phyloP scores from a whole-genome alignment of 805 yeast genomes.

The Saturnispora besseyi region DNA sequence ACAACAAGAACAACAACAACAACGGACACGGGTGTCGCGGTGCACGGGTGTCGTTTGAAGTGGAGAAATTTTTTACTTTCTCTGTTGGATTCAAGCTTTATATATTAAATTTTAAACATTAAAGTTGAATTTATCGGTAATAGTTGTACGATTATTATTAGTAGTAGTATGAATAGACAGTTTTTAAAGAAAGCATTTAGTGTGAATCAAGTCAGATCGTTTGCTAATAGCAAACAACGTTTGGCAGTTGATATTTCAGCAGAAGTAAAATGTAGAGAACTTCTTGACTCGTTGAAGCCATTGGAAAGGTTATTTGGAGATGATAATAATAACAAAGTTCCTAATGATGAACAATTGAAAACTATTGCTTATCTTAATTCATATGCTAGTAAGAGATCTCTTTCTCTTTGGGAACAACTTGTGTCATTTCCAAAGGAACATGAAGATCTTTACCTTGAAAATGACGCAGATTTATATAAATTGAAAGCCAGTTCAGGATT shows the following conservation, averaged over 20 bases:
- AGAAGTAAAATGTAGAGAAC: constrained; percentile 54
- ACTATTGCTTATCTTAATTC: constrained; percentile 63
- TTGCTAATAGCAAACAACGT: background rate
- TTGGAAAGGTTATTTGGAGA: constrained; percentile 57
- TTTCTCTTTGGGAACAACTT: constrained; percentile 36
- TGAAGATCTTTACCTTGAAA: constrained; percentile 46
- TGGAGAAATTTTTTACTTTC: too few species aligned
- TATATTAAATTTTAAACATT: too few species aligned
- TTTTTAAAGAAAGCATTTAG: background rate
- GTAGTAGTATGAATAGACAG: background rate
- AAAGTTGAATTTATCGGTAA: too few species aligned
- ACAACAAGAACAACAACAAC: background rate
- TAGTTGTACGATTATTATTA: too few species aligned
- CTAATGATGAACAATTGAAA: constrained; percentile 62
- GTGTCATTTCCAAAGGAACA: constrained; percentile 42
- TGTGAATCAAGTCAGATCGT: background rate
- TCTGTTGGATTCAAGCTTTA: too few species aligned
- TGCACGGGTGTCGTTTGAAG: too few species aligned
- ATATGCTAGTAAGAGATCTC: constrained; percentile 47
- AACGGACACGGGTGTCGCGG: too few species aligned
- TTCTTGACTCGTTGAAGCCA: constrained; percentile 54
- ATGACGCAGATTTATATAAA: constrained; percentile 50
- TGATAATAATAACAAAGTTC: constrained; percentile 42
- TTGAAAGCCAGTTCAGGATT: constrained; percentile 51
- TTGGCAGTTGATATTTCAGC: constrained; percentile 13